These are phyloP conservation scores for Fonsecaea multimorphosa DNA, from an alignment of 2,329 filamentous ascomycete genomes.

Conservation along the genomic window DNA sequence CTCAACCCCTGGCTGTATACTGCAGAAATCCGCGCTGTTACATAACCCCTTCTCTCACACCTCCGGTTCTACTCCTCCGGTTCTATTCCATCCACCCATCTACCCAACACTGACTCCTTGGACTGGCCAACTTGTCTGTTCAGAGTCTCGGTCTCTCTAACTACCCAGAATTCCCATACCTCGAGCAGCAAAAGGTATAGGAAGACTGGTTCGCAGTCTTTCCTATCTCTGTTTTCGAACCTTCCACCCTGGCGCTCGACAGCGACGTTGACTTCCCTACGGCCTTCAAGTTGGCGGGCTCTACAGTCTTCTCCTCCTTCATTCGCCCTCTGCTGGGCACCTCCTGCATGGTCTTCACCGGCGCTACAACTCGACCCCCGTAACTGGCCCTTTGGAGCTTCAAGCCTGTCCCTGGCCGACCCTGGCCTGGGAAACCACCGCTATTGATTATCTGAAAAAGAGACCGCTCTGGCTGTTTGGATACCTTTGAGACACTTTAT, in stretches of 20 bases:
- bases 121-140: neutral
- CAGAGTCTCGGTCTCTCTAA: neutral
- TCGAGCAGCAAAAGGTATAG: constrained; percentile 23
- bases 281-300: constrained; percentile 93
- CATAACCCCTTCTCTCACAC: neutral
- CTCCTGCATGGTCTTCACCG: constrained; percentile 90
- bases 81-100: neutral
- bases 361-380: constrained; percentile 96
- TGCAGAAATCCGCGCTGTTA: constrained; percentile 5
- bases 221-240: constrained; percentile 35
- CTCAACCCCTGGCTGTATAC: neutral
- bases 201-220: constrained; percentile 39
- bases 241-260: constrained; percentile 50
- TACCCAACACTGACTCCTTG: neutral
- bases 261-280: constrained; percentile 46
- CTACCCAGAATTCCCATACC: neutral
- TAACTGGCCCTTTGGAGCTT: constrained; percentile 67
- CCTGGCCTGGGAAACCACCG: constrained; percentile 21
- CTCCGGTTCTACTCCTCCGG: neutral
- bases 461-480: neutral
- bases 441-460: constrained; percentile 17
- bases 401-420: constrained; percentile 20
- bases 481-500: neutral
- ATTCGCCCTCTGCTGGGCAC: constrained; percentile 90
- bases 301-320: constrained; percentile 73